These are phyloP conservation scores for Aphanomyces cochlioides DNA, from an alignment of 352 stramenopile genomes.

Conservation along the genomic window DNA sequence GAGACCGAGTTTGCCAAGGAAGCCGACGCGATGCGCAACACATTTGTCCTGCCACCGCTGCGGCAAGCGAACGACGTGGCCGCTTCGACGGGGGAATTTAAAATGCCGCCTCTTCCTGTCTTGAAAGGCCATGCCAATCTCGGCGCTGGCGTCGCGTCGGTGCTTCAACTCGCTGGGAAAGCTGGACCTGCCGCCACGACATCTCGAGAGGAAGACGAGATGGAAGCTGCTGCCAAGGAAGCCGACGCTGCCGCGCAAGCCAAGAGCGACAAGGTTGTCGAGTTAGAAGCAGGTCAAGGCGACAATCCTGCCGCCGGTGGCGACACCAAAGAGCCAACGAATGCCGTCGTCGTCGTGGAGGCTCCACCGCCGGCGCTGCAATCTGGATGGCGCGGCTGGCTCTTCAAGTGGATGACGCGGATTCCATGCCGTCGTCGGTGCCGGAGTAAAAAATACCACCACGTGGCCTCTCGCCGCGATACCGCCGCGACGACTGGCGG, in stretches of 20 bases:
- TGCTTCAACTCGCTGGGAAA: conserved; percentile 19
- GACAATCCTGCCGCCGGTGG: not conserved
- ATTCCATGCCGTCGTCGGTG: not conserved
- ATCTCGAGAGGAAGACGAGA: conserved; percentile 4
- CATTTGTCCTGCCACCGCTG: conserved; percentile 72
- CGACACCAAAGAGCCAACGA: not conserved
- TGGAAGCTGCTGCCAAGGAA: conserved; percentile 21
- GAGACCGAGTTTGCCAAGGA: conserved; percentile 71
- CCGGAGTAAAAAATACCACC: not conserved
- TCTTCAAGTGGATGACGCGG: not conserved
- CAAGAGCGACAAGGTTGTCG: not conserved
- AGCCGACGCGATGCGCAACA: conserved; percentile 64
- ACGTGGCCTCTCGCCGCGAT: not conserved
- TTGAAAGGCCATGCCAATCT: conserved; percentile 36
- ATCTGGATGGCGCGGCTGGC: not conserved
- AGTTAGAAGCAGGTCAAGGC: conserved; percentile 7
- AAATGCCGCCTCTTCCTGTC: conserved; percentile 74
- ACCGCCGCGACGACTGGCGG: not conserved
- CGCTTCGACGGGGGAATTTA: conserved; percentile 69
- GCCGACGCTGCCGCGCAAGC: not conserved
- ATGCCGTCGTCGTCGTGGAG: not conserved
- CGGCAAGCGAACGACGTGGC: conserved; percentile 55
- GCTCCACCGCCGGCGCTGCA: not conserved
- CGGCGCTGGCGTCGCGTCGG: conserved; percentile 20
- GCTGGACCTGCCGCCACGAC: not conserved